phyloP scores from a whole-genome alignment of 345 rosid species.

The Populus deltoides region DNA sequence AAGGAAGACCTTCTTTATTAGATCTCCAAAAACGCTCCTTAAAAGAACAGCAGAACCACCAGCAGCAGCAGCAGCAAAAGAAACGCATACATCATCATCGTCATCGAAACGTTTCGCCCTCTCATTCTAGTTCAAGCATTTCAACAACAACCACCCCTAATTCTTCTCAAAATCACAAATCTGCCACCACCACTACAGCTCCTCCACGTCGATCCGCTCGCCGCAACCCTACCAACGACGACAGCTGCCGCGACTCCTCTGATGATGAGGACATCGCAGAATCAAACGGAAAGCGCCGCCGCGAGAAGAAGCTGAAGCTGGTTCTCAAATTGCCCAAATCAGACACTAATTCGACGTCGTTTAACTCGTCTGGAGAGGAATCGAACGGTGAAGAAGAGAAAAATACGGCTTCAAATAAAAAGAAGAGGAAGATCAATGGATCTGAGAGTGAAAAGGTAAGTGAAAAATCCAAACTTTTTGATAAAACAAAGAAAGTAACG shows the following conservation, averaged over 20 bases:
- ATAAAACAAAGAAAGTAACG: background rate
- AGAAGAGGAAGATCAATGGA: constrained; percentile 51
- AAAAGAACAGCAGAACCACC: constrained; percentile 1
- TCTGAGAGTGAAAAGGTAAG: constrained; percentile 44
- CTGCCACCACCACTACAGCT: constrained; percentile 29
- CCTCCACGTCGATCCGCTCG: constrained; percentile 56
- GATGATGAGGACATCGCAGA: constrained; percentile 4
- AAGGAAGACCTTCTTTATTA: constrained; percentile 27
- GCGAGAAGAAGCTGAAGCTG: constrained; percentile 22
- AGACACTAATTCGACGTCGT: constrained; percentile 21
- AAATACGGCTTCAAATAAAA: constrained; percentile 16
- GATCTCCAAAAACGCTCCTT: constrained; percentile 26
- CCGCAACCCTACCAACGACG: constrained; percentile 19
- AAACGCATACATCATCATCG: background rate
- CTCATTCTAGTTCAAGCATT: constrained; percentile 1
- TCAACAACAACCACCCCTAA: constrained; percentile 19
- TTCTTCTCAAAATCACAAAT: constrained; percentile 33
- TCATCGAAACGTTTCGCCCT: background rate
- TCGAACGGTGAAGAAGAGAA: constrained; percentile 26
- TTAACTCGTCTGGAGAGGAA: constrained; percentile 27
- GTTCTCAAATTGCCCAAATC: constrained; percentile 21
- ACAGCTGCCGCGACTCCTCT: background rate
- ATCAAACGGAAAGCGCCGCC: constrained; percentile 6
- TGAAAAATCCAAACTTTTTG: background rate
- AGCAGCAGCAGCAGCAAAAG: background rate